A percentile compares a stretch with the other conserved stretches of the same genome.
These are phyloP conservation scores for Pulveroboletus ravenelii DNA, from an alignment of 768 basidiomycete genomes.

Conservation along the genomic window DNA sequence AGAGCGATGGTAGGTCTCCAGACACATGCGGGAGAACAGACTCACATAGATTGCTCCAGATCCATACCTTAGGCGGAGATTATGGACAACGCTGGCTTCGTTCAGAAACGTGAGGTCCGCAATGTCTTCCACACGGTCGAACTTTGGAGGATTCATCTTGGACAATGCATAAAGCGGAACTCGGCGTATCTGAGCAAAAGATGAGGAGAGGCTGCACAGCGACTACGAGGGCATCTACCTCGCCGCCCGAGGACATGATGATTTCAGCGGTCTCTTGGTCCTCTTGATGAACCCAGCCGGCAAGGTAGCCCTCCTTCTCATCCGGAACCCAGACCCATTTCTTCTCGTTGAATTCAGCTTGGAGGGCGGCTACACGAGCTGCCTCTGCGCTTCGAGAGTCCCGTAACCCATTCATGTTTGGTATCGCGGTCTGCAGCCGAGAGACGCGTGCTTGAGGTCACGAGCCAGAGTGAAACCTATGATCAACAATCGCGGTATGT, in stretches of 20 bases:
- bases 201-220: conserved; percentile 4
- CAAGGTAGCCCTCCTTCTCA: conserved; percentile 85
- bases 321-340: conserved; percentile 99
- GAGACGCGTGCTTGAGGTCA: conserved; percentile 11
- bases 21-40: conserved; percentile 11
- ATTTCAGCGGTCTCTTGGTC: conserved; percentile 81
- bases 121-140: conserved; percentile 96
- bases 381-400: conserved; percentile 61
- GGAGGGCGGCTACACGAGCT: conserved; percentile 80
- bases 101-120: conserved; percentile 97
- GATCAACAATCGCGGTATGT: neutral
- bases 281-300: conserved; percentile 89
- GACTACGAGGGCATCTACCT: conserved; percentile 43
- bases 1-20: conserved; percentile 2
- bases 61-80: conserved; percentile 86
- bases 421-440: conserved; percentile 1
- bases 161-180: conserved; percentile 78
- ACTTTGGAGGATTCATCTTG: conserved; percentile 99
- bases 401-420: conserved; percentile 43
- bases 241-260: conserved; percentile 78
- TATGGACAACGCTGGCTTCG: conserved; percentile 98
- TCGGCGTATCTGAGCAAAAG: conserved; percentile 45
- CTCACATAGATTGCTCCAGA: conserved; percentile 90
- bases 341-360: conserved; percentile 96
- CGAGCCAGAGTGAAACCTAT: conserved; percentile 6